Percentiles rank a stretch among this genome's conserved stretches.
These are phyloP conservation scores for Orychophragmus violaceus DNA, from an alignment of 345 rosid genomes.

Conservation along the genomic window DNA sequence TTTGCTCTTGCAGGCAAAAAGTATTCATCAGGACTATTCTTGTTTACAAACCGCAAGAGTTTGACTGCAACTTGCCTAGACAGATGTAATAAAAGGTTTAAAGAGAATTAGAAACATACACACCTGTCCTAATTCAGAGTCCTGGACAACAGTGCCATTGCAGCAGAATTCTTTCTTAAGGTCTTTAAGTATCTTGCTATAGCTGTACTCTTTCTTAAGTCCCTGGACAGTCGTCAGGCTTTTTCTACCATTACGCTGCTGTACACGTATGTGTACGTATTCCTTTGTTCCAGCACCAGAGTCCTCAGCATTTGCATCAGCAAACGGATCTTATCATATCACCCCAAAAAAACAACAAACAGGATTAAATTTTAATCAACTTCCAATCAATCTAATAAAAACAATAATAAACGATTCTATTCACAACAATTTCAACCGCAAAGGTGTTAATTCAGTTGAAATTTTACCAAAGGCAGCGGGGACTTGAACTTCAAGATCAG, in stretches of 20 bases:
- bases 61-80: background rate
- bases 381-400: background rate
- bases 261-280: slow-evolving; percentile 43
- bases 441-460: background rate
- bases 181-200: slow-evolving; percentile 52
- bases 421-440: background rate
- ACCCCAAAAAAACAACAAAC: background rate
- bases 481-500: slow-evolving; percentile 39
- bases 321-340: slow-evolving; percentile 33
- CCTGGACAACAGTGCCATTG: slow-evolving; percentile 56
- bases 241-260: slow-evolving; percentile 51
- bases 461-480: slow-evolving; percentile 39
- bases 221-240: slow-evolving; percentile 50
- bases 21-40: background rate
- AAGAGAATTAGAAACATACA: background rate
- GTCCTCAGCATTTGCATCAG: slow-evolving; percentile 53
- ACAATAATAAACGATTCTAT: background rate
- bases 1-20: background rate
- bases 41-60: background rate
- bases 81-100: background rate
- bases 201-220: slow-evolving; percentile 51
- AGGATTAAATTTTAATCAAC: background rate
- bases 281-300: slow-evolving; percentile 44
- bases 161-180: slow-evolving; percentile 60
- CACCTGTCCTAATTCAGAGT: slow-evolving; percentile 59